Base-by-base conservation (phyloP, 371 early-diverging fungal genomes). In the Coemansia sp. region DNA sequence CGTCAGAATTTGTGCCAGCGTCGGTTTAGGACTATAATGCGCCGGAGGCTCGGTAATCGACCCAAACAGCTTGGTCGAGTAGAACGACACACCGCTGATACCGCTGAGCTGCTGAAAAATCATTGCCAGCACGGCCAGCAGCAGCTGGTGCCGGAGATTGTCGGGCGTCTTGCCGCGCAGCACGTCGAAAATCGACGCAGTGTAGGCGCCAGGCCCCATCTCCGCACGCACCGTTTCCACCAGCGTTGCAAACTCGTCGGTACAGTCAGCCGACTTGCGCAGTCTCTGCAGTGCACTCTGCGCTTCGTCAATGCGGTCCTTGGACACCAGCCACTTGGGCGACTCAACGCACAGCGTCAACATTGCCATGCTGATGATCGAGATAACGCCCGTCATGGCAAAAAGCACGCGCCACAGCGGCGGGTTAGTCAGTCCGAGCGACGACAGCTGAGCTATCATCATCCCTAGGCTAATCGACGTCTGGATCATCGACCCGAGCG, bases 21-120 rank as follows among this genome's bases (percentile, higher is more conserved):
- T 75, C 3, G 68, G 72, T 11, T 16, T 42, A 31, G 45, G 34
- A 30, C 39, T 54, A 36, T 49, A 60, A n/a, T 20, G 20, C 3
- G 48, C 39, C 1, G 26, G 9, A 0, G 65, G 48, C 10, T 41
- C 10, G 4, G 62, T 55, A 4, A 66, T 43, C 5, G 59, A 38
- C 30, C 49, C 54, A 38, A 75, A 69, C 9, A 75, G 60, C n/a
- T 78, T 82, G 62, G 77, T 86, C 56, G 82, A 86, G 69, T 88
- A 94, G 64, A 89, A 89, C 59, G 90, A 84, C 43, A 92, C 86
- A 36, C 86, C 92, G 65, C 91, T 91, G 79, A 96, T 90, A 16
- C 94, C 94, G 34, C 87, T 83, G 8, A 89, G 74, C 66, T 94
- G 94, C 69, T 94, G 95, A 4, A 86, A 80, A 26, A 92, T 67